Conservation (phyloP, 495 filamentous ascomycete genomes). For the Polyplosphaeria fusca region DNA sequence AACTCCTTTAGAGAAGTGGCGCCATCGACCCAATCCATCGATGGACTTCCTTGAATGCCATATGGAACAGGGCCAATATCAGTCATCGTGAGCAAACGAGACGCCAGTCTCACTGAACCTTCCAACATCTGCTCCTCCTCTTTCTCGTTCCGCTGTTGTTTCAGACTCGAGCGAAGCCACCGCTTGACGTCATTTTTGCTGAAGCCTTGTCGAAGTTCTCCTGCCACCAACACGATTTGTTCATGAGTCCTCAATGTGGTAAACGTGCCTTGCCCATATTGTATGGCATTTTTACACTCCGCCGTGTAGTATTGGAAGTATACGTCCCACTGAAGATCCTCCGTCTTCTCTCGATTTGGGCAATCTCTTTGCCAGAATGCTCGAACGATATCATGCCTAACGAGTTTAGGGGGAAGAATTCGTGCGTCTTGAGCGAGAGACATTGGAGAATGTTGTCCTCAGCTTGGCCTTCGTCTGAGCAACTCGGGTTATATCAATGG, state of each 20-base stretch:
- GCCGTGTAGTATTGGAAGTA: background rate
- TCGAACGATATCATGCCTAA: background rate
- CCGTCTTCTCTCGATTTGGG: background rate
- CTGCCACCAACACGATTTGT: background rate
- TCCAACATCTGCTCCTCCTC: slow-evolving; percentile 4
- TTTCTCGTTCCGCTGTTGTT: background rate
- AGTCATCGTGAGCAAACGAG: background rate
- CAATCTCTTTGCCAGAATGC: background rate
- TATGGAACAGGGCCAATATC: background rate
- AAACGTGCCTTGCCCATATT: background rate
- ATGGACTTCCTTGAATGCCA: background rate
- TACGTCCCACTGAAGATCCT: slow-evolving; percentile 3
- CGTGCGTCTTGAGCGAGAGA: background rate
- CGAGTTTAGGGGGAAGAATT: background rate
- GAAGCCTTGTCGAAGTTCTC: background rate
- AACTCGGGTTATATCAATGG: no score
- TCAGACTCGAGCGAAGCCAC: background rate
- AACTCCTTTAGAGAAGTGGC: background rate
- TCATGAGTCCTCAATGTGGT: background rate
- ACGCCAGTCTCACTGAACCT: background rate
- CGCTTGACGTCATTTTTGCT: background rate
- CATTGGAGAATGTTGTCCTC: background rate
- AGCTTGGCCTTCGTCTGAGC: no score
- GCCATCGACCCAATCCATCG: background rate
- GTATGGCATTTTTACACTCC: background rate